A percentile compares a stretch with the other conserved stretches of the same genome.
These are phyloP conservation scores for Allium sativum DNA, from an alignment of 106 monocot species.

Conservation along the genomic window DNA sequence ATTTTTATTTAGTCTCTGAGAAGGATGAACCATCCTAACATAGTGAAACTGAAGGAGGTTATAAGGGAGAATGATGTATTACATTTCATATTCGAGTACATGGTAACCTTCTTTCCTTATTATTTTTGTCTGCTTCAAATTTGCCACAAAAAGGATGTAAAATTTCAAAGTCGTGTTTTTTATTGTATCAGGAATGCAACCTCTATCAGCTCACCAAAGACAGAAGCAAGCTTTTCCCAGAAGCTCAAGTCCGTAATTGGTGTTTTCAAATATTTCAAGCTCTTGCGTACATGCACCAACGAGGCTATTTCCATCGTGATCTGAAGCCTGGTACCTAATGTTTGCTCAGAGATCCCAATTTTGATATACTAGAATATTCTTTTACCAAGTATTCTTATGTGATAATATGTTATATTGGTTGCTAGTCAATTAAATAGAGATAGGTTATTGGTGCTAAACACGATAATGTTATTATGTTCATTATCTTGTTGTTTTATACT, in stretches of 20 bases:
- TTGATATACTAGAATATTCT: no score
- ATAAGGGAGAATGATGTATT: conserved; percentile 82
- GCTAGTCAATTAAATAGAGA: no score
- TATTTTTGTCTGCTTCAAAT: background rate
- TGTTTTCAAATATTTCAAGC: conserved; percentile 97
- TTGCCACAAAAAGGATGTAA: background rate
- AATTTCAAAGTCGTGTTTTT: conserved; percentile 4
- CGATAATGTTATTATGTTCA: no score
- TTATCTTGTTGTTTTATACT: no score
- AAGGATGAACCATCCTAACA: conserved; percentile 96
- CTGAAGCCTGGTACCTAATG: conserved; percentile 80
- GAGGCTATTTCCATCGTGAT: conserved; percentile 89
- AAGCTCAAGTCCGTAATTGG: conserved; percentile 72
- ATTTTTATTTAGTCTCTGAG: conserved; percentile 44
- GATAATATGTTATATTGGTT: no score
- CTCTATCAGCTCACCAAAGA: conserved; percentile 96
- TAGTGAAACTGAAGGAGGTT: conserved; percentile 95
- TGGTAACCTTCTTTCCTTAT: conserved; percentile 38
- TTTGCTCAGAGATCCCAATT: background rate
- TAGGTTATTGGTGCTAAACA: no score
- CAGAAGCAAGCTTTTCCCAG: conserved; percentile 50
- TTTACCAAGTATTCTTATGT: no score
- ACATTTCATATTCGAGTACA: conserved; percentile 90
- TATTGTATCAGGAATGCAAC: conserved; percentile 57
- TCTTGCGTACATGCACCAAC: conserved; percentile 87